Conservation (phyloP, 495 filamentous ascomycete species). For the Cenococcum geophilum region DNA sequence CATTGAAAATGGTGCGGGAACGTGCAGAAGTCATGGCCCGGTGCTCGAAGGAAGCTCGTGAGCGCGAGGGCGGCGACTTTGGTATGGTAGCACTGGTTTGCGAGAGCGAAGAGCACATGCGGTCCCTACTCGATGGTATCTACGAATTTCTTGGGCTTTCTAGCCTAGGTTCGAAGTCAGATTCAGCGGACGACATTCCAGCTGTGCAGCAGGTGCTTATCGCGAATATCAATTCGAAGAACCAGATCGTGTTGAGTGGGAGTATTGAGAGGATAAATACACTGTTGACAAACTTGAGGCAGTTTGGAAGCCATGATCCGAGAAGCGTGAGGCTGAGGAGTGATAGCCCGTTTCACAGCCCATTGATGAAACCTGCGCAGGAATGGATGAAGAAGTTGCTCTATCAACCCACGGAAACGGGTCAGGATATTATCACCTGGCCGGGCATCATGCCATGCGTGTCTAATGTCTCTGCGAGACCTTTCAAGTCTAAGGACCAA, state of each 20-base stretch:
- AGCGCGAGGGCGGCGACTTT: slow-evolving; percentile 61
- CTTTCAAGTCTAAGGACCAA: slow-evolving; percentile 65
- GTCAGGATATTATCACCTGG: slow-evolving; percentile 56
- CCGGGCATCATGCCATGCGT: slow-evolving; percentile 70
- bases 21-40: slow-evolving; percentile 81
- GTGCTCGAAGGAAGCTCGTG: slow-evolving; percentile 58
- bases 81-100: slow-evolving; percentile 94
- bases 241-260: slow-evolving; percentile 91
- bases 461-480: slow-evolving; percentile 75
- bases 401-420: slow-evolving; percentile 40
- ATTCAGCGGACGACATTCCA: slow-evolving; percentile 58
- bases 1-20: slow-evolving; percentile 65
- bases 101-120: slow-evolving; percentile 62
- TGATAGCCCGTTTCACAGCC: slow-evolving; percentile 88
- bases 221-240: slow-evolving; percentile 91
- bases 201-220: slow-evolving; percentile 82
- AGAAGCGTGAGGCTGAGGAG: slow-evolving; percentile 80
- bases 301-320: slow-evolving; percentile 91
- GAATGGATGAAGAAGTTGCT: slow-evolving; percentile 63
- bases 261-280: slow-evolving; percentile 78
- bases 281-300: slow-evolving; percentile 79
- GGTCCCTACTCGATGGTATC: slow-evolving; percentile 61
- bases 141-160: slow-evolving; percentile 72
- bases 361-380: slow-evolving; percentile 82
- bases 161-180: slow-evolving; percentile 56